Evolutionary conservation across 345 rosid genomes (phyloP).

Genomic region (Sonneratia caseolaris): DNA sequence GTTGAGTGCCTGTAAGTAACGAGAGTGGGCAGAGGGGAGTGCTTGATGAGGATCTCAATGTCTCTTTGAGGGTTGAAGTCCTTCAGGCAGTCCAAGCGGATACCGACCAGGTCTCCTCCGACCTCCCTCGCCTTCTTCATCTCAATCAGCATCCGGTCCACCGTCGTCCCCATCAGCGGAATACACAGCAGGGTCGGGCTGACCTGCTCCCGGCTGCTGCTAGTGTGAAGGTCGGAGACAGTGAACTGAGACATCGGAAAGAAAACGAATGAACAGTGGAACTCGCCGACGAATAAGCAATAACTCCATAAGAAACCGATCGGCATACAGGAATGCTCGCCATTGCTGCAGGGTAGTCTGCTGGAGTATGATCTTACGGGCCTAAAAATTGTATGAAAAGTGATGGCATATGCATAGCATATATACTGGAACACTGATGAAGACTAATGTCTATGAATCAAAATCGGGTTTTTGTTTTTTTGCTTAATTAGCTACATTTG

Average conservation of each 20-base stretch:
- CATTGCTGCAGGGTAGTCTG: neutral
- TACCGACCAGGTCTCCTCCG: slow-evolving; percentile 28
- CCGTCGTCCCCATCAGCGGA: slow-evolving; percentile 35
- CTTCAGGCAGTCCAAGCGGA: slow-evolving; percentile 32
- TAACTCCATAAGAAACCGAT: neutral
- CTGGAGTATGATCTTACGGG: neutral
- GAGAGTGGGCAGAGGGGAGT: slow-evolving; percentile 36
- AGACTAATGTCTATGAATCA: too few relatives aligned
- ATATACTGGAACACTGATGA: neutral
- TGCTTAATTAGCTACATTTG: neutral
- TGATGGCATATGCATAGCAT: neutral
- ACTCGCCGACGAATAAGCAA: too few relatives aligned
- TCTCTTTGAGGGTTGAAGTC: slow-evolving; percentile 24
- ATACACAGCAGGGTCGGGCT: slow-evolving; percentile 36
- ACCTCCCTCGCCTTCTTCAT: slow-evolving; percentile 33
- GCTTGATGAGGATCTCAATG: slow-evolving; percentile 25
- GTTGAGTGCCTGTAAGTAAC: slow-evolving; percentile 28
- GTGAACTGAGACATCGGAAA: slow-evolving; percentile 13
- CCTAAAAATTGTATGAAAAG: slow-evolving; percentile 1
- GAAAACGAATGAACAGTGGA: rapidly evolving
- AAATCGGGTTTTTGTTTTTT: neutral
- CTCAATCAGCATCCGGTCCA: slow-evolving; percentile 31
- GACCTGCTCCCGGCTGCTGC: slow-evolving; percentile 13
- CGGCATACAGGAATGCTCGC: slow-evolving; percentile 11
- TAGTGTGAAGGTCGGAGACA: slow-evolving; percentile 16